These are phyloP conservation scores for Globisporangium echinulatum DNA, from an alignment of 352 stramenopile genomes.

Conservation along the genomic window DNA sequence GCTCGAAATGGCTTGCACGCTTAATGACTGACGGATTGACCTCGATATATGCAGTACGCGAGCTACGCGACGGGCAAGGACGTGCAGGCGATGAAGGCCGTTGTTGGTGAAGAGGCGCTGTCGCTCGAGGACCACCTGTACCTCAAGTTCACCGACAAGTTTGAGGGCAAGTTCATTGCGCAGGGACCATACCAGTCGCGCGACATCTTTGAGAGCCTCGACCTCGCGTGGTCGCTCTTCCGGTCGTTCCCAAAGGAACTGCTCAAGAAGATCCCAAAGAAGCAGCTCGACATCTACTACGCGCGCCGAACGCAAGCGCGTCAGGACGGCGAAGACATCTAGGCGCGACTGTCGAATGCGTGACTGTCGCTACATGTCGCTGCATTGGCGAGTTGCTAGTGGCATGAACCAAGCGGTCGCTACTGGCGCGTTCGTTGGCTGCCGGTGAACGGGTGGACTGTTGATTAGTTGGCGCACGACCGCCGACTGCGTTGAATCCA, in stretches of 20 bases:
- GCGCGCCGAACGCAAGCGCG: constrained; percentile 87
- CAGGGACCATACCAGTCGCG: constrained; percentile 97
- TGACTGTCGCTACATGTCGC: background rate
- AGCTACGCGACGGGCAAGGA: constrained; percentile 93
- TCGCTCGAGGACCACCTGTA: constrained; percentile 99
- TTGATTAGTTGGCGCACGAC: too few species aligned
- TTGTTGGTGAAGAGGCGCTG: constrained; percentile 98
- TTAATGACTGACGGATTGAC: background rate
- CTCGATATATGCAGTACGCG: constrained; percentile 43
- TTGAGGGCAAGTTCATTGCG: constrained; percentile 98
- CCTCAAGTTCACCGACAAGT: constrained; percentile 99
- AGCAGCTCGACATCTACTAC: constrained; percentile 97
- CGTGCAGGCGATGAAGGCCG: constrained; percentile 99
- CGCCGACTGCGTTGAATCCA: too few species aligned
- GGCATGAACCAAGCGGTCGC: too few species aligned
- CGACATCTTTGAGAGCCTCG: constrained; percentile 98
- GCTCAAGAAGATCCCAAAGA: constrained; percentile 99
- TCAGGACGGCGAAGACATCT: constrained; percentile 82
- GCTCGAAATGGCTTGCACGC: background rate
- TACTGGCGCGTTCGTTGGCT: too few species aligned
- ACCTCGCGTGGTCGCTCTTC: constrained; percentile 98
- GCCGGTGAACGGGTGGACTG: too few species aligned
- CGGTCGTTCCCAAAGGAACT: constrained; percentile 98
- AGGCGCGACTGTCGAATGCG: background rate
- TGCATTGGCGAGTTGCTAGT: too few species aligned